phyloP scores from a whole-genome alignment of 352 stramenopile genomes.

The Pythium vanterpoolii region DNA sequence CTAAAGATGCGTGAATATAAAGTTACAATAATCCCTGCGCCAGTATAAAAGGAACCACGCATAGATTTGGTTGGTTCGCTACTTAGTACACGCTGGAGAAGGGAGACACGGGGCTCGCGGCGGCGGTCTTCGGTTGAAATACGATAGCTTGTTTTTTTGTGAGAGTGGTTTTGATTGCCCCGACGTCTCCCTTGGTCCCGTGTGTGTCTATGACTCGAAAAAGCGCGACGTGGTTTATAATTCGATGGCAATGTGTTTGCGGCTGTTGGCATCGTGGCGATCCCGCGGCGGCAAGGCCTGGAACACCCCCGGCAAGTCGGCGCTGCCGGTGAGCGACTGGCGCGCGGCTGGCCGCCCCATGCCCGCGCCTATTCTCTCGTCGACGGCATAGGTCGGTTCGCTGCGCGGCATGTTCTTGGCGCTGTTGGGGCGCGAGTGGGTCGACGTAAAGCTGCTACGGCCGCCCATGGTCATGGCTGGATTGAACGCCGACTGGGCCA shows the following conservation, averaged over 20 bases:
- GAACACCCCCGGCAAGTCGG: slow-evolving; percentile 12
- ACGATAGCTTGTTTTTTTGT: too few species aligned
- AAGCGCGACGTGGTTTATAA: slow-evolving; percentile 2
- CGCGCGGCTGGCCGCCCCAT: not conserved
- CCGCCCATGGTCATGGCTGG: slow-evolving; percentile 2
- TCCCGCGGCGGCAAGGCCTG: slow-evolving; percentile 17
- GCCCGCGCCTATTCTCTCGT: slow-evolving; percentile 17
- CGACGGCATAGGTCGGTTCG: slow-evolving; percentile 9
- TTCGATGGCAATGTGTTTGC: slow-evolving; percentile 22
- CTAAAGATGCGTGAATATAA: not conserved
- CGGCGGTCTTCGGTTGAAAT: too few species aligned
- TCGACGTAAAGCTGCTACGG: slow-evolving; percentile 21
- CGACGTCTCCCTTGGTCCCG: not conserved
- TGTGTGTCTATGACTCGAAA: not conserved
- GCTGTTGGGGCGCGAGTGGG: slow-evolving; percentile 23
- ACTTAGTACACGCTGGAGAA: not conserved
- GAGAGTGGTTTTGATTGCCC: too few species aligned
- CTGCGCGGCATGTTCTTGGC: slow-evolving; percentile 14
- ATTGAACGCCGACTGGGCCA: slow-evolving; percentile 11
- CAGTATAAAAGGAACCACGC: not conserved
- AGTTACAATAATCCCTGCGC: not conserved
- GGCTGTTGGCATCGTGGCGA: slow-evolving; percentile 21
- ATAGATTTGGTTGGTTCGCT: not conserved
- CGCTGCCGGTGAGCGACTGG: slow-evolving; percentile 13
- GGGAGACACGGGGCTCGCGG: not conserved